phyloP scores from a whole-genome alignment of 2,329 filamentous ascomycete species.

The Leptodontidium sp. region DNA sequence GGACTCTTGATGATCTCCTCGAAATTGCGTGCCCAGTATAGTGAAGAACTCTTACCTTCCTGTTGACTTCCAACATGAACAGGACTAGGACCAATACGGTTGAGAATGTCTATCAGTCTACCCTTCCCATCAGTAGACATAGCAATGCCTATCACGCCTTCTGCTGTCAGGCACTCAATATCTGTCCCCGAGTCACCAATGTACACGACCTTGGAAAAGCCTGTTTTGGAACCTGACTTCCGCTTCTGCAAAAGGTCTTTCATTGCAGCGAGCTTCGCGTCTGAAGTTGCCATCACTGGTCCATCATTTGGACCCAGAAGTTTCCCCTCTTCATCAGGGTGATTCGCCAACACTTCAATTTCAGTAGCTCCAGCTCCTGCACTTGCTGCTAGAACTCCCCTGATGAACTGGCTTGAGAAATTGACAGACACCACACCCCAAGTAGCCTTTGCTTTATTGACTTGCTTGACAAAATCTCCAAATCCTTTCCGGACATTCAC shows the following conservation, averaged over 20 bases:
- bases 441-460: slow-evolving; percentile 13
- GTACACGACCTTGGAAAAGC: slow-evolving; percentile 35
- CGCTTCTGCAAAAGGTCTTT: slow-evolving; percentile 29
- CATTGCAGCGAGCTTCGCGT: slow-evolving; percentile 40
- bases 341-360: slow-evolving; percentile 37
- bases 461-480: slow-evolving; percentile 28
- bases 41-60: slow-evolving; percentile 18
- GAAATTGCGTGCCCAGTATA: slow-evolving; percentile 42
- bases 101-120: slow-evolving; percentile 34
- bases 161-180: slow-evolving; percentile 42
- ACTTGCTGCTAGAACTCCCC: slow-evolving; percentile 35
- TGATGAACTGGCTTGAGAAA: slow-evolving; percentile 39
- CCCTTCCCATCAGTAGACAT: slow-evolving; percentile 35
- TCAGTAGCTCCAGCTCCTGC: slow-evolving; percentile 4
- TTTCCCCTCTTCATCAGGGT: slow-evolving; percentile 32
- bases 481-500: slow-evolving; percentile 38
- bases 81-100: slow-evolving; percentile 32
- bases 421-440: slow-evolving; percentile 44
- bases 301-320: slow-evolving; percentile 27
- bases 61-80: slow-evolving; percentile 29
- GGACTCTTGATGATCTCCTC: slow-evolving; percentile 36
- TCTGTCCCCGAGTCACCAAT: slow-evolving; percentile 46
- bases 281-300: slow-evolving; percentile 36
- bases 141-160: slow-evolving; percentile 38
- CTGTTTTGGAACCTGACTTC: background rate